Conservation (phyloP, 1,284 basidiomycete species). For the Cutaneotrichosporon dermatis region DNA sequence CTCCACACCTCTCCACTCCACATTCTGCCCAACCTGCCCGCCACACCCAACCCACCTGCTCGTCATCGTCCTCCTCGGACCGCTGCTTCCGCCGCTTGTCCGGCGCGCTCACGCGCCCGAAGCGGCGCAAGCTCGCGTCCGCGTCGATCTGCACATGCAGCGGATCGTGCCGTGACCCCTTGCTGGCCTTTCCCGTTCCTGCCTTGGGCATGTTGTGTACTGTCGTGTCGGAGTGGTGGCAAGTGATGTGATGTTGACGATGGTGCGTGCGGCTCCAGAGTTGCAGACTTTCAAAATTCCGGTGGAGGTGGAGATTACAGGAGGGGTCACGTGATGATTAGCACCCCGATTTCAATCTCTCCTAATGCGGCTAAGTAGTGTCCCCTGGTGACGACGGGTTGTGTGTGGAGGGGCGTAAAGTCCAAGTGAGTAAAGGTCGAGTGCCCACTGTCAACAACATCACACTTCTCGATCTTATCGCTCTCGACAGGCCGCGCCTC, state of each 20-base stretch:
- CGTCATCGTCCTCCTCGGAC: slow-evolving; percentile 54
- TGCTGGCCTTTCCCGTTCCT: slow-evolving; percentile 22
- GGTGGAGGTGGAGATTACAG: not conserved
- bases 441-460: not conserved
- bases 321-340: slow-evolving; percentile 10
- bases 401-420: too few species aligned
- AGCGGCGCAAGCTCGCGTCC: slow-evolving; percentile 68
- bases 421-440: too few species aligned
- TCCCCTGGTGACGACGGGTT: too few species aligned
- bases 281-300: slow-evolving; percentile 15
- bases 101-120: slow-evolving; percentile 65
- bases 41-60: slow-evolving; percentile 53
- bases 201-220: slow-evolving; percentile 38
- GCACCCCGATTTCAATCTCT: too few species aligned
- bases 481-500: not conserved
- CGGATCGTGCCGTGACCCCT: slow-evolving; percentile 63
- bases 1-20: too few species aligned
- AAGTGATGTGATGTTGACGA: not conserved
- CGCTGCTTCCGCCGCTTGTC: slow-evolving; percentile 59
- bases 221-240: not conserved
- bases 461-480: too few species aligned
- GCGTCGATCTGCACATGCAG: slow-evolving; percentile 74
- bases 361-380: too few species aligned
- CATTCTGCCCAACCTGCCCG: too few species aligned
- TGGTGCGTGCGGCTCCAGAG: not conserved